Base-by-base conservation (phyloP, 306 rosid species). In the Cicer bijugum region DNA sequence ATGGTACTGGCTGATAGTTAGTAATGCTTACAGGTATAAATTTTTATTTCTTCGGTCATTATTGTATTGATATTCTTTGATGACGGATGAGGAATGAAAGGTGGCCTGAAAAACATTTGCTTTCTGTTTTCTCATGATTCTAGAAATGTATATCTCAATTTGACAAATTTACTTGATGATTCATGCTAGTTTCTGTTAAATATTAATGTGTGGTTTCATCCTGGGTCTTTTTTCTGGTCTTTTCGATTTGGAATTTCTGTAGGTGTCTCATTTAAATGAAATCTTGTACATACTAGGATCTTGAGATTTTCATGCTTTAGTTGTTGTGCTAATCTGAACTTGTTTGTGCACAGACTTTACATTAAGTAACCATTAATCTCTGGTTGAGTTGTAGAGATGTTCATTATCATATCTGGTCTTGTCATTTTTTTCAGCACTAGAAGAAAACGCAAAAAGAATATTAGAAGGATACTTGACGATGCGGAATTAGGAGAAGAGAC, bases 401-500 rank as follows among this genome's bases (percentile, higher is more conserved):
- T 72, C 11, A 7, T 69, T 45, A n/a, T 20, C 43, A 53, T n/a
- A 43, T 46, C 60, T 69, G 65, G 7, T 66, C 42, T 28, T 28
- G 35, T 28, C 9, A 76, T 71, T 64, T 23, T 57, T 50, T 33
- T 5, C 89, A 94, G 98, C 71, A 79, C 96, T 39, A 94, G 76
- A 86, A 85, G 93, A 81, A 91, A 79, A 81, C 86, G 33, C 57
- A 94, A 94, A 76, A 91, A 94, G 88, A 88, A 82, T 68, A 94
- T 94, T 39, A 81, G 98, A 28, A 88, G 98, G 88, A 94, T 94
- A 78, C 96, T 94, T 84, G 97, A 91, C 82, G 98, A 94, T 81
- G 69, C 98, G 64, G 98, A 94, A 82, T 80, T 94, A 77, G 98
- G 98, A 82, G 98, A 94, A 82, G 98, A 94, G 81, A 94, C 98